Base-by-base conservation (phyloP, 257 asterid species). In the Solanum tarapatanum region DNA sequence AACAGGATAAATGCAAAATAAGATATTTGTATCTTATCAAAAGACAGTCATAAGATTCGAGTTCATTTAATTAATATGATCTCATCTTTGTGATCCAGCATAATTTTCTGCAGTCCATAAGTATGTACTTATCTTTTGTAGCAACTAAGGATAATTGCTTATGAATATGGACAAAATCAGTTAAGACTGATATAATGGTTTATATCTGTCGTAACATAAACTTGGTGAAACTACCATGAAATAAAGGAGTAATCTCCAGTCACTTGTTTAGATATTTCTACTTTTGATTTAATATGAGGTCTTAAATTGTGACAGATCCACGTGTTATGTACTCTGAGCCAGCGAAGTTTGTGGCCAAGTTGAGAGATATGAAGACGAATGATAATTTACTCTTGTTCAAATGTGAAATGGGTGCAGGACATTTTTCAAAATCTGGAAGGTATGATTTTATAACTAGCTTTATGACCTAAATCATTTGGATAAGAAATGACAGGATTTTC, bases 381-480 rank as follows among this genome's bases (percentile, higher is more conserved):
- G 92, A 92, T 86, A 97, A 95, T 89, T 28, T 89, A 85, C 93
- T 95, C 87, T 89, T 96, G 89, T 93, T 96, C 89, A 96, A 94
- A 90, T 95, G 98, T 74, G 98, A 94, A 89, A 96, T 95, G 87
- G 97, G 98, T 60, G 99, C 99, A 0, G 99, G 98, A 21, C 99
- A 97, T 92, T 97, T 93, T 84, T 97, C 98, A 10, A 97, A 97
- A 92, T 97, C 99, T 0, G 98, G 99, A 90, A 94, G 99, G 99
- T 96, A 79, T 68, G 41, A 77, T 39, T 77, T 26, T 75, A 41
- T 86, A 84, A 64, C 68, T 73, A 72, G 32, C 55, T 87, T 87
- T 70, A 70, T 48, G 66, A 62, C 82, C 79, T 26, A n/a, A 79
- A 43, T 79, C 84, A 24, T 79, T 79, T 79, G 33, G 35, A 79